A percentile compares a stretch with the other conserved stretches of the same genome.
Conservation (phyloP, 176 grass and related monocot genomes). For the Rhynchospora breviuscula region DNA sequence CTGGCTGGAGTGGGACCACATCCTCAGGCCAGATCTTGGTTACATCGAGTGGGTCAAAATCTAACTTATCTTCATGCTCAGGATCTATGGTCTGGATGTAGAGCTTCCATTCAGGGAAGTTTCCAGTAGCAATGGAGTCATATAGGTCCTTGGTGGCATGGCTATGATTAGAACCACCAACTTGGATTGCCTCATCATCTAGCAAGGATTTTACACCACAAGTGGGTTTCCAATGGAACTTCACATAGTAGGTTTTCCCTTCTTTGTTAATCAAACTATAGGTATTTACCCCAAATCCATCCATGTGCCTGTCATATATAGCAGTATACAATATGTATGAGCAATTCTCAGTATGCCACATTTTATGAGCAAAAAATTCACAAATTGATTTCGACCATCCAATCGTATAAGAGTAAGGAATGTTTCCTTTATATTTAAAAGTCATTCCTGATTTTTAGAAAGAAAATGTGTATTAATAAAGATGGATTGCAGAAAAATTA, state of each 20-base stretch:
- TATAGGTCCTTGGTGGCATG: conserved; percentile 83
- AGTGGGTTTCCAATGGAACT: conserved; percentile 88
- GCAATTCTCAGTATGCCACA: no score
- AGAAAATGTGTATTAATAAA: no score
- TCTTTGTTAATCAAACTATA: conserved; percentile 68
- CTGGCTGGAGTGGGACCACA: conserved; percentile 70
- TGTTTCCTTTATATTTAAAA: no score
- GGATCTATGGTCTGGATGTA: conserved; percentile 69
- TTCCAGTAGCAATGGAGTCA: conserved; percentile 71
- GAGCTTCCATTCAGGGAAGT: conserved; percentile 78
- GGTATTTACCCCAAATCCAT: conserved; percentile 85
- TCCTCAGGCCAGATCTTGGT: conserved; percentile 88
- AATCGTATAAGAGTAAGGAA: no score
- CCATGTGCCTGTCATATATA: conserved; percentile 57
- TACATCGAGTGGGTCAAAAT: conserved; percentile 82
- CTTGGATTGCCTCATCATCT: conserved; percentile 71
- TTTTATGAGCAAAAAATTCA: no score
- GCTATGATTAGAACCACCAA: conserved; percentile 69
- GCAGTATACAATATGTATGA: background rate
- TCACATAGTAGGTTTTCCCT: conserved; percentile 67
- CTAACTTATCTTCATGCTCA: conserved; percentile 66
- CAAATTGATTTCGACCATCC: no score
- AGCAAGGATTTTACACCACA: conserved; percentile 80
- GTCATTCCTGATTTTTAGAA: no score
- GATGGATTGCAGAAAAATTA: no score